Base-by-base conservation (phyloP, 139 green algal genomes). In the Picochlorum costavermella region DNA sequence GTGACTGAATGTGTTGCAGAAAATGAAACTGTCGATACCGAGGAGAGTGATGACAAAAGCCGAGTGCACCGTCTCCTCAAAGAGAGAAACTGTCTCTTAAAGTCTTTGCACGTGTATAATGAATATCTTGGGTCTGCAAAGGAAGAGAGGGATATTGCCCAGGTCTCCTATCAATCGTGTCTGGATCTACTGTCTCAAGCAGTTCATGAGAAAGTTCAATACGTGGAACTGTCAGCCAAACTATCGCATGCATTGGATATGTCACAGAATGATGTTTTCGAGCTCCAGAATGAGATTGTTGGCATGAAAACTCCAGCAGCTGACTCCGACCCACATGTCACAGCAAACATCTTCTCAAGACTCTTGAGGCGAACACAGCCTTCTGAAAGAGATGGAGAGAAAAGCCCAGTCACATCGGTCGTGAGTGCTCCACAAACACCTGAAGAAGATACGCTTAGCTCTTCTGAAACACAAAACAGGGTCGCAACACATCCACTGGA, bases 121-220 rank as follows among this genome's bases (percentile, higher is more conserved):
- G 58, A 49, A 2, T 64, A 31, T 51, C 43, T 64, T 0, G 58
- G 58, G n/a, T 57, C 12, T 25, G 12, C 56, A 6, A 51, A 28
- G 12, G 25, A 28, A 29, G 58, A 64, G 25, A 31, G 20, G 25
- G 58, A 29, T 50, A 17, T 64, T 17, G 58, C 58, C 30, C 20
- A 28, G 23, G 20, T 6, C 1, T 8, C 40, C 6, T 45, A 63
- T 3, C 23, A 56, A 60, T 26, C 63, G 50, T 44, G 25, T 16
- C 30, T n/a, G 14, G 12, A 17, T 6, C n/a, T 29, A 20, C 58
- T 64, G 8, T 25, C 57, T 64, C 58, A 64, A 51, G 58, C 58
- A 60, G 63, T 25, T 12, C 14, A 33, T 29, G 48, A 61, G 10
- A 51, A 70, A 36, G 55, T 63, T 20, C 64, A 61, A 17, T 70